Percentiles rank a stretch among this genome's conserved stretches.
Evolutionary conservation across 2,329 filamentous ascomycete genomes (phyloP).

Genomic region (Colletotrichum abscissum): DNA sequence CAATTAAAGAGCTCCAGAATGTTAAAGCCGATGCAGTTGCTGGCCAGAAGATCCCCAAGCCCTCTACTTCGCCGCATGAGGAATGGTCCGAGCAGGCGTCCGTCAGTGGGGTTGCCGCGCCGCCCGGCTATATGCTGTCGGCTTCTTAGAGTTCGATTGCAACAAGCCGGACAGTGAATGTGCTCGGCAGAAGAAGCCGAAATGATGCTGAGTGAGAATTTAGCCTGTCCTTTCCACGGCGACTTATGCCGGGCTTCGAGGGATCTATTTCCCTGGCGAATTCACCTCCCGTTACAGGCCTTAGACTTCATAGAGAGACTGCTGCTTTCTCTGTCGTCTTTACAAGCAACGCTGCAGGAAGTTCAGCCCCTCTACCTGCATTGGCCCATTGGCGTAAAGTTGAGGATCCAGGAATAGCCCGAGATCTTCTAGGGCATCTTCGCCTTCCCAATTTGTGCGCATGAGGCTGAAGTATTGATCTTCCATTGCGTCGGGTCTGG

Average conservation of each 20-base stretch:
- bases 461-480: constrained; percentile 50
- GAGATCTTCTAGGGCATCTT: constrained; percentile 48
- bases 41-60: neutral
- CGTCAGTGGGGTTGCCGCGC: constrained; percentile 10
- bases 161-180: neutral
- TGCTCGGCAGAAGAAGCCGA: constrained; percentile 22
- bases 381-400: constrained; percentile 38
- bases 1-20: neutral
- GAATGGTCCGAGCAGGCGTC: neutral
- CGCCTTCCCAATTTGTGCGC: constrained; percentile 48
- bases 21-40: neutral
- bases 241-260: neutral
- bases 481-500: constrained; percentile 43
- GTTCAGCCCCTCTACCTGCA: constrained; percentile 43
- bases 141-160: neutral
- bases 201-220: neutral
- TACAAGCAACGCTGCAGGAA: constrained; percentile 44
- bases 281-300: neutral
- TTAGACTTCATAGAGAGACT: neutral
- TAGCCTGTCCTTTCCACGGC: neutral
- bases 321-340: neutral
- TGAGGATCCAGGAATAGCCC: constrained; percentile 47
- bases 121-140: constrained; percentile 24
- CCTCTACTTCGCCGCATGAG: neutral
- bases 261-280: too few relatives aligned